Conservation (phyloP, 352 stramenopile species). For the Pseudoperonospora humuli region DNA sequence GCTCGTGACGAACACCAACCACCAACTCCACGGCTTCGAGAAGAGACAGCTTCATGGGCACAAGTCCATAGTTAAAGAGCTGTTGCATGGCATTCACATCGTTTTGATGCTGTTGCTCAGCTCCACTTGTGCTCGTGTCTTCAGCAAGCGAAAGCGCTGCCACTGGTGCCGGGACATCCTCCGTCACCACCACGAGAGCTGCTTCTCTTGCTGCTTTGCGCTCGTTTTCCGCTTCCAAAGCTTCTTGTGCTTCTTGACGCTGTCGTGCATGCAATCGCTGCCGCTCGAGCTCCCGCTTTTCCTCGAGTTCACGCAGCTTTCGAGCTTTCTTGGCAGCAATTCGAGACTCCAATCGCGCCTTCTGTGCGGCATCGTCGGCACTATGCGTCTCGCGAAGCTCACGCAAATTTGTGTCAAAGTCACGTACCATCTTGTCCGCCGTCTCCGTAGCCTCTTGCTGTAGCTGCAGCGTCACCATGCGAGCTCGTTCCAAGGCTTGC, state of each 20-base stretch:
- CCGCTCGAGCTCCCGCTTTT: slow-evolving; percentile 50
- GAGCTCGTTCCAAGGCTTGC: slow-evolving; percentile 23
- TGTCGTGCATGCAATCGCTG: slow-evolving; percentile 39
- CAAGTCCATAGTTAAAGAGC: slow-evolving; percentile 38
- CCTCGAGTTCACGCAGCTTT: slow-evolving; percentile 63
- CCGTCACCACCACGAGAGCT: too few relatives aligned
- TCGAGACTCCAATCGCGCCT: slow-evolving; percentile 59
- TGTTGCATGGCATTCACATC: slow-evolving; percentile 52
- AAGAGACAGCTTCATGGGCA: slow-evolving; percentile 45
- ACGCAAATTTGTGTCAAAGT: slow-evolving; percentile 57
- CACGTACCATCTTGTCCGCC: slow-evolving; percentile 44
- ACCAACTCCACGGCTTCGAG: slow-evolving; percentile 50
- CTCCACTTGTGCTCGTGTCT: too few relatives aligned
- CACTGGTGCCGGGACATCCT: too few relatives aligned
- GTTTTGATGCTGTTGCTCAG: slow-evolving; percentile 2
- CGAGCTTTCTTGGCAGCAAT: slow-evolving; percentile 73
- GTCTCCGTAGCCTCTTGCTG: slow-evolving; percentile 40
- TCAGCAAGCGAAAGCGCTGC: too few relatives aligned
- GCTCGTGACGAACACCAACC: slow-evolving; percentile 44
- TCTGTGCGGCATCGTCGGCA: slow-evolving; percentile 49
- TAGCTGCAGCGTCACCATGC: slow-evolving; percentile 15
- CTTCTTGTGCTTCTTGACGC: slow-evolving; percentile 33
- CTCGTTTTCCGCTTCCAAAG: too few relatives aligned
- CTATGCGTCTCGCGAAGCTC: slow-evolving; percentile 52
- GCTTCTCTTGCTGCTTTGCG: slow-evolving; percentile 8